A percentile compares a stretch with the other conserved stretches of the same genome.
Conservation (phyloP, 169 alveolate species). For the Plasmodium fragile region DNA sequence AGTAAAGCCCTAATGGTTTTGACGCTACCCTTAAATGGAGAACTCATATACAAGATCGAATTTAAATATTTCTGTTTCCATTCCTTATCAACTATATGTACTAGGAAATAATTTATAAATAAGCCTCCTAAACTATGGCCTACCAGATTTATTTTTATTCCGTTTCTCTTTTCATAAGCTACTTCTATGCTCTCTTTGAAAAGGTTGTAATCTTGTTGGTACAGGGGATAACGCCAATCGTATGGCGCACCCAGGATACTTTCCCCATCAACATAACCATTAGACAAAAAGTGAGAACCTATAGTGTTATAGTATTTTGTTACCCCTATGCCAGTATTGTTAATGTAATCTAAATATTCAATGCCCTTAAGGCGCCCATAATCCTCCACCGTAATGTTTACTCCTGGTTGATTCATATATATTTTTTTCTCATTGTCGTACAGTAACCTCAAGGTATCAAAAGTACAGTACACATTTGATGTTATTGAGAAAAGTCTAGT, state of each 20-base stretch:
- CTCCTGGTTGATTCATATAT: constrained; percentile 38
- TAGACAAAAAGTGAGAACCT: constrained; percentile 10
- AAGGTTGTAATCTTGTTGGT: constrained; percentile 37
- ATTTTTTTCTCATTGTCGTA: constrained; percentile 22
- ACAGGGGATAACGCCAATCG: constrained; percentile 64
- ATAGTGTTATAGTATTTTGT: constrained; percentile 22
- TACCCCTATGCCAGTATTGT: constrained; percentile 24
- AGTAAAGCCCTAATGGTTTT: constrained; percentile 58
- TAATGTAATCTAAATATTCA: constrained; percentile 48
- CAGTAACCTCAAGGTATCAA: constrained; percentile 45
- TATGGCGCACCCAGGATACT: constrained; percentile 62
- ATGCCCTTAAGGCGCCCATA: constrained; percentile 53
- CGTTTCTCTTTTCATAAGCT: constrained; percentile 29
- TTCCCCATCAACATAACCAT: constrained; percentile 51
- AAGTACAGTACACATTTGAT: constrained; percentile 36
- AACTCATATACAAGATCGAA: constrained; percentile 8
- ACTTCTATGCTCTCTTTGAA: constrained; percentile 33
- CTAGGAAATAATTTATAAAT: constrained; percentile 46
- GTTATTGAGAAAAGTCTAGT: constrained; percentile 22
- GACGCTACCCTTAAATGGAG: constrained; percentile 52
- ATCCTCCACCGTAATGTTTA: constrained; percentile 22
- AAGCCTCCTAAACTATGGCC: constrained; percentile 73
- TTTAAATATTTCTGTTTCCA: constrained; percentile 51
- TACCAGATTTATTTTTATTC: constrained; percentile 17
- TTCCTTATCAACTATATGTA: constrained; percentile 22